These are phyloP conservation scores for Talaromyces sp. DNA, from an alignment of 2,329 filamentous ascomycete species.

Conservation along the genomic window DNA sequence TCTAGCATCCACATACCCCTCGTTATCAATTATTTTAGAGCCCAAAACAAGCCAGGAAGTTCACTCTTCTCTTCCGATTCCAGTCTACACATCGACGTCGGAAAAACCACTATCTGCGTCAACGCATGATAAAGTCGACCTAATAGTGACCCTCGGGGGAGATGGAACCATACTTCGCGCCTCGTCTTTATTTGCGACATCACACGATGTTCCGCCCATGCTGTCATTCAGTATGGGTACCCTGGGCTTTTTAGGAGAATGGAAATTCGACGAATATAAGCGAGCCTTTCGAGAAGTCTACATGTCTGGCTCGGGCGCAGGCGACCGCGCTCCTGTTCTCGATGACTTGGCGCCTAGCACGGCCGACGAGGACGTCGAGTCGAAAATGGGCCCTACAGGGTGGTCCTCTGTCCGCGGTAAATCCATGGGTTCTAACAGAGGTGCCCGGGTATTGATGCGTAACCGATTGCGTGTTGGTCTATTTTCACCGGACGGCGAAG, in stretches of 20 bases:
- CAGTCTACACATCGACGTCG: conserved; percentile 58
- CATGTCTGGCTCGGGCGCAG: conserved; percentile 65
- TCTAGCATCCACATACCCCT: conserved; percentile 73
- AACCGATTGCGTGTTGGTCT: conserved; percentile 84
- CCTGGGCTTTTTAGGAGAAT: conserved; percentile 89
- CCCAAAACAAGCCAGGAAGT: conserved; percentile 67
- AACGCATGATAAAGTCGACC: conserved; percentile 77
- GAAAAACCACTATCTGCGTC: conserved; percentile 36
- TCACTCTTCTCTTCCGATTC: conserved; percentile 67
- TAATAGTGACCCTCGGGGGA: conserved; percentile 85
- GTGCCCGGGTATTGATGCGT: conserved; percentile 77
- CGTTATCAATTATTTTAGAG: conserved; percentile 79
- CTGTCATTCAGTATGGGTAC: conserved; percentile 97
- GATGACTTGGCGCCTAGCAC: conserved; percentile 41
- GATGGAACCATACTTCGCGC: conserved; percentile 88
- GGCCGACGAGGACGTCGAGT: conserved; percentile 24
- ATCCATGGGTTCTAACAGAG: conserved; percentile 70
- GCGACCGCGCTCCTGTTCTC: conserved; percentile 44
- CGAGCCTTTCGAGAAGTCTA: conserved; percentile 88
- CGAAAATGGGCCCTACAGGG: conserved; percentile 42
- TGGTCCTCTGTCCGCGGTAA: conserved; percentile 78
- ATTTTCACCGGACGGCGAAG: conserved; percentile 63
- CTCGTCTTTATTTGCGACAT: conserved; percentile 79
- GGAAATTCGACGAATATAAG: conserved; percentile 93
- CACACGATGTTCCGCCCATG: conserved; percentile 78